phyloP scores from a whole-genome alignment of 2,329 filamentous ascomycete species.

The Epichloe uncinata region DNA sequence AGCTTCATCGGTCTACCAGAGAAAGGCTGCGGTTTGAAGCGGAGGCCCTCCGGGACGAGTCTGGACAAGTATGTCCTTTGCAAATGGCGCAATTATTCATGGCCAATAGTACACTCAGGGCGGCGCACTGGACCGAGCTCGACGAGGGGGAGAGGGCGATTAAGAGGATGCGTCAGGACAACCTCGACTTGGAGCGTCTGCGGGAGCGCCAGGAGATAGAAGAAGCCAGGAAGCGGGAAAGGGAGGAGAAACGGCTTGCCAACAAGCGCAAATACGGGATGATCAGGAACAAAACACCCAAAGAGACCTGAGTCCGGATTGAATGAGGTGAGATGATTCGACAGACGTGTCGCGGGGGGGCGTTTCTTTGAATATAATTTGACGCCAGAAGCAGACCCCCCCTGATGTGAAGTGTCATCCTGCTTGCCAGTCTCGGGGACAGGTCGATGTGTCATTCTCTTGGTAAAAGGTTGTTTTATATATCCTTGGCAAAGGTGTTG shows the following conservation, averaged over 20 bases:
- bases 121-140: conserved; percentile 9
- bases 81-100: conserved; percentile 12
- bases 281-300: conserved; percentile 8
- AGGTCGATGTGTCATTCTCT: not conserved
- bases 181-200: conserved; percentile 9
- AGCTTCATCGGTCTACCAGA: conserved; percentile 1
- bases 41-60: conserved; percentile 3
- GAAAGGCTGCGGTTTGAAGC: not conserved
- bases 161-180: conserved; percentile 10
- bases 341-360: not conserved
- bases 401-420: not conserved
- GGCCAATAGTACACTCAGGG: conserved; percentile 7
- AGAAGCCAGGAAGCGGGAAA: conserved; percentile 6
- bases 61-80: conserved; percentile 8
- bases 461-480: conserved; percentile 6
- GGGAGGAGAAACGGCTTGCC: conserved; percentile 11
- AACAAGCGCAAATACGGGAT: conserved; percentile 13
- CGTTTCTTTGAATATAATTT: not conserved
- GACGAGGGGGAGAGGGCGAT: conserved; percentile 9
- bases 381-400: not conserved
- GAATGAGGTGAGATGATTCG: not conserved
- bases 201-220: conserved; percentile 8
- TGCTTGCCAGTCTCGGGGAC: too few species aligned
- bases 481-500: conserved; percentile 50
- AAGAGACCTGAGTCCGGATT: not conserved